A percentile compares a stretch with the other conserved stretches of the same genome.
phyloP scores from a whole-genome alignment of 768 basidiomycete species.

The Termitomyces heimii region DNA sequence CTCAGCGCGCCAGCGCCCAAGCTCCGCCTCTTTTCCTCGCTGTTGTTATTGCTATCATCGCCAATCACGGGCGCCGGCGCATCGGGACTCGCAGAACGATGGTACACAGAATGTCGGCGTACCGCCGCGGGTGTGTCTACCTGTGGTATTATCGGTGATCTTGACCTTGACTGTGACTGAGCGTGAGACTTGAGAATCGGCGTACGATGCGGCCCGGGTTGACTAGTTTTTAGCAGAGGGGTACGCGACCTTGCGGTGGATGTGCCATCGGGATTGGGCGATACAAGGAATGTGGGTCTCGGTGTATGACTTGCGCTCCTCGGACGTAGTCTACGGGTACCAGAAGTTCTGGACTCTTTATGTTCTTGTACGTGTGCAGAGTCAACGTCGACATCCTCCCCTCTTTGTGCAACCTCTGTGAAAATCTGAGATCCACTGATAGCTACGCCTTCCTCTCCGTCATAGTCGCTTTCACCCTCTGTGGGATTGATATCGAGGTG shows the following conservation, averaged over 20 bases:
- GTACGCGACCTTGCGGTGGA: conserved; percentile 4
- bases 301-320: conserved; percentile 20
- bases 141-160: conserved; percentile 25
- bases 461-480: conserved; percentile 24
- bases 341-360: neutral
- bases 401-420: conserved; percentile 1
- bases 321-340: conserved; percentile 15
- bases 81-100: conserved; percentile 9
- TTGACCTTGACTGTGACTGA: conserved; percentile 19
- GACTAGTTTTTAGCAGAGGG: neutral
- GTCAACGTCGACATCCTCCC: conserved; percentile 26
- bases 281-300: conserved; percentile 14
- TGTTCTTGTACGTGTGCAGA: conserved; percentile 10
- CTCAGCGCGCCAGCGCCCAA: neutral
- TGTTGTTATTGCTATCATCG: neutral
- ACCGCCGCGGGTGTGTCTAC: conserved; percentile 15
- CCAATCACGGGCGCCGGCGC: neutral
- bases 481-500: conserved; percentile 4
- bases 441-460: conserved; percentile 28
- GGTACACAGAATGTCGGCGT: conserved; percentile 24
- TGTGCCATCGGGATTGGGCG: conserved; percentile 12
- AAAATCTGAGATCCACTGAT: conserved; percentile 24
- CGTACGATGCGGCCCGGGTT: conserved; percentile 8
- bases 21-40: conserved; percentile 1
- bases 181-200: neutral